Conservation (phyloP, 2,329 filamentous ascomycete genomes). For the Arachnopeziza araneosa region DNA sequence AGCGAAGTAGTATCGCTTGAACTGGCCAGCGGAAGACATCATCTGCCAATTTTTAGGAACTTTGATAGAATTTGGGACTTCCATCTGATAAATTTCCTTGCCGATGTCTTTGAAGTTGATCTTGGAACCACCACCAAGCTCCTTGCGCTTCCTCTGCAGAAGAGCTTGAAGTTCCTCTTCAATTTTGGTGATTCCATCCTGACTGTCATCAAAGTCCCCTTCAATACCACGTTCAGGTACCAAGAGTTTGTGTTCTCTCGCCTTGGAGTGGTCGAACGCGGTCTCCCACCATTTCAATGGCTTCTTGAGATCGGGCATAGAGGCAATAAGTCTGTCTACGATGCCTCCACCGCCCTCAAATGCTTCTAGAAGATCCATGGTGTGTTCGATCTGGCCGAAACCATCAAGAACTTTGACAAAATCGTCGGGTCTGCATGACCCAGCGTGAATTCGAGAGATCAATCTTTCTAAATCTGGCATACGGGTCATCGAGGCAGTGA, state of each 20-base stretch:
- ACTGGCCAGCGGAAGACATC: slow-evolving; percentile 87
- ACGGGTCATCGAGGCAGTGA: slow-evolving; percentile 80
- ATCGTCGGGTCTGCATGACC: slow-evolving; percentile 82
- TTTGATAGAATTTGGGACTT: slow-evolving; percentile 78
- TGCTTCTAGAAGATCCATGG: slow-evolving; percentile 70
- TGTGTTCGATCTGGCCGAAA: slow-evolving; percentile 97
- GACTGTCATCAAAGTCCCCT: slow-evolving; percentile 83
- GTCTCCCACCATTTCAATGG: slow-evolving; percentile 81
- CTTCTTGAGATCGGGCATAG: slow-evolving; percentile 78
- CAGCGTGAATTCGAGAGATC: slow-evolving; percentile 90
- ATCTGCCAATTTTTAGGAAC: slow-evolving; percentile 87
- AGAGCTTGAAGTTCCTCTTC: slow-evolving; percentile 67
- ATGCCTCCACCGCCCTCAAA: slow-evolving; percentile 75
- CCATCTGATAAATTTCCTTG: slow-evolving; percentile 95
- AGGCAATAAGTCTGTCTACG: slow-evolving; percentile 73
- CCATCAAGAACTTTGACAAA: slow-evolving; percentile 92
- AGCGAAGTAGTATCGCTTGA: slow-evolving; percentile 90
- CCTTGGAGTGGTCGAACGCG: slow-evolving; percentile 80
- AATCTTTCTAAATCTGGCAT: slow-evolving; percentile 92
- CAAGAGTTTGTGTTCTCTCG: slow-evolving; percentile 72
- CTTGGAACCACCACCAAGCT: slow-evolving; percentile 63
- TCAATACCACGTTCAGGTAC: slow-evolving; percentile 85
- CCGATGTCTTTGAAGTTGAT: slow-evolving; percentile 79
- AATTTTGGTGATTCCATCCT: slow-evolving; percentile 69
- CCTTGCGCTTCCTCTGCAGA: slow-evolving; percentile 63